Evolutionary conservation across 2,329 filamentous ascomycete genomes (phyloP), one percentile per base, ranked within the genome.

Genomic region (Lachnellula willkommii): DNA sequence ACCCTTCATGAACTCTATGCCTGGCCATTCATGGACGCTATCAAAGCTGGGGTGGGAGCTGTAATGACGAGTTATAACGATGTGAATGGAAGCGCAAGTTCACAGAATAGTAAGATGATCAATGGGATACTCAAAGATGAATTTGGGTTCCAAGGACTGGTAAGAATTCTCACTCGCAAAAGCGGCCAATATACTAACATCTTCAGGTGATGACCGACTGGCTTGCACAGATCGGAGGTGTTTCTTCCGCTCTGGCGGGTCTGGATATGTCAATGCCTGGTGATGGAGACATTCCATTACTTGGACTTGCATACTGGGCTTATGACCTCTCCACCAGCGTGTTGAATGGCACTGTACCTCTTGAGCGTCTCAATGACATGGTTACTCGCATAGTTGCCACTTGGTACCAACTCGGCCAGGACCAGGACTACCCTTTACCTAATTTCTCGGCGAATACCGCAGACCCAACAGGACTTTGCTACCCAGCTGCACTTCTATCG

Each of bases 11-110:
- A 85, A 64, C 70, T 83, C 2, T 83, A 83, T 59, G 68, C 77
- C 6, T 84, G 81, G 81, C 81, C 81, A 1, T 84, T 84, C 68
- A 77, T 77, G 35, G 67, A 72, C 45, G 69, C 67, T 7, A 65
- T 95, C 46, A 82, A 81, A 58, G 89, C 88, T 12, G 90, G 90
- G 26, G 89, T 91, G 5, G 88, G 83, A 1, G 85, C 85, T 7
- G 77, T 95, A 52, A 95, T 95, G 90, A 91, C 89, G 68, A 82
- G 84, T 1, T 95, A 95, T 63, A 87, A 89, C 67, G 83, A 82
- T 65, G 72, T 75, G 59, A 88, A 89, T 65, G 82, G 83, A 50
- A 85, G 82, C 0, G 82, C 85, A 15, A 77, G 78, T 5, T 88
- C 82, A 55, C 83, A 86, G 57, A 90, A 90, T 66, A 83, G 82